These are phyloP conservation scores for Candida pseudofarinosa DNA, from an alignment of 805 yeast species.

Conservation along the genomic window DNA sequence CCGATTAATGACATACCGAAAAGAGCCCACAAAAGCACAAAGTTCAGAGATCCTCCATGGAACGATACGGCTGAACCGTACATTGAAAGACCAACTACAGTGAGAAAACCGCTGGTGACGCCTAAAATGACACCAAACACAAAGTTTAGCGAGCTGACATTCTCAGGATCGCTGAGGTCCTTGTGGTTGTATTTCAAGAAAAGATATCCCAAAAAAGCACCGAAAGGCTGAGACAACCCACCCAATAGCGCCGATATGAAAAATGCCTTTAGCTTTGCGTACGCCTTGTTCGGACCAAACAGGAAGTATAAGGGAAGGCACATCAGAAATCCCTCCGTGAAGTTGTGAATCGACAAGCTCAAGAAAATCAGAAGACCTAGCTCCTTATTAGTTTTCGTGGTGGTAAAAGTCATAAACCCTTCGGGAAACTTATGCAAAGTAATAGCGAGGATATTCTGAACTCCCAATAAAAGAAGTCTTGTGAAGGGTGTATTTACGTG, in stretches of 20 bases:
- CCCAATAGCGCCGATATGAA: constrained; percentile 66
- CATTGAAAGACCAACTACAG: constrained; percentile 82
- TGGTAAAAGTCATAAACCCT: constrained; percentile 85
- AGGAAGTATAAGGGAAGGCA: constrained; percentile 85
- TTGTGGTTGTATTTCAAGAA: constrained; percentile 31
- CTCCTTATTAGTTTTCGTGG: constrained; percentile 57
- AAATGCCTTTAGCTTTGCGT: constrained; percentile 53
- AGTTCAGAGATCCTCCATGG: constrained; percentile 60
- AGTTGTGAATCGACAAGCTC: constrained; percentile 84
- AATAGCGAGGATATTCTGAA: constrained; percentile 86
- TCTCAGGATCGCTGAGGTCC: constrained; percentile 26
- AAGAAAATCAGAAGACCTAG: constrained; percentile 79
- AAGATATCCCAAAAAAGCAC: constrained; percentile 69
- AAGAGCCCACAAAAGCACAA: constrained; percentile 56
- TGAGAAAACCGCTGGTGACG: constrained; percentile 77
- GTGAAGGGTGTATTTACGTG: constrained; percentile 75
- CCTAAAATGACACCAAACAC: constrained; percentile 65
- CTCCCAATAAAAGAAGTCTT: constrained; percentile 76
- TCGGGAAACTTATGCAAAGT: constrained; percentile 92
- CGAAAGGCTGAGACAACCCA: constrained; percentile 83
- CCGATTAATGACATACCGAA: constrained; percentile 58
- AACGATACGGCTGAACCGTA: constrained; percentile 76
- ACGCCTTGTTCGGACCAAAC: constrained; percentile 42
- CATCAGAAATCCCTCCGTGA: constrained; percentile 92
- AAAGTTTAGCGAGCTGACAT: constrained; percentile 29